phyloP scores from a whole-genome alignment of 2,329 filamentous ascomycete genomes.

The Talaromyces verruculosus region DNA sequence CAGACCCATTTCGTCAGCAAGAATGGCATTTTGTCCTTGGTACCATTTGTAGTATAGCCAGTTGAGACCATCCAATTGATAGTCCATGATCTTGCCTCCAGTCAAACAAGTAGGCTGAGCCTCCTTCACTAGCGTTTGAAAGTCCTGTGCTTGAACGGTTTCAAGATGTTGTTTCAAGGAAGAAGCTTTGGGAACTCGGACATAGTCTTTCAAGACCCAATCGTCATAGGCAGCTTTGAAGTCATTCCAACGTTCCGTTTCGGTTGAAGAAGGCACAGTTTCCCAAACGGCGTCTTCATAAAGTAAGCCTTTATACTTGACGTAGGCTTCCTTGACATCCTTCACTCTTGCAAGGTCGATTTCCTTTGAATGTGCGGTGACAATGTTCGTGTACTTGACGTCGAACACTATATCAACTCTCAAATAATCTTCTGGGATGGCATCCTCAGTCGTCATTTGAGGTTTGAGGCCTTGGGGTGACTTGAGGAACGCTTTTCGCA shows the following conservation, averaged over 20 bases:
- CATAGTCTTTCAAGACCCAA: constrained; percentile 76
- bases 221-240: constrained; percentile 84
- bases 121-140: constrained; percentile 66
- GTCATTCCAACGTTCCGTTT: constrained; percentile 68
- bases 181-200: constrained; percentile 56
- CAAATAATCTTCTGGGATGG: constrained; percentile 83
- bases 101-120: constrained; percentile 71
- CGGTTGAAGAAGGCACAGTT: constrained; percentile 64
- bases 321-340: constrained; percentile 70
- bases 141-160: constrained; percentile 64
- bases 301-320: constrained; percentile 89
- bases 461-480: constrained; percentile 62
- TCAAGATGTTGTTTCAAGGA: constrained; percentile 67
- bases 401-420: constrained; percentile 86
- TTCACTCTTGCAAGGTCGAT: constrained; percentile 70
- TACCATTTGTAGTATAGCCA: constrained; percentile 94
- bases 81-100: constrained; percentile 83
- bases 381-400: constrained; percentile 66
- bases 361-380: constrained; percentile 59
- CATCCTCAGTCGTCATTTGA: constrained; percentile 70
- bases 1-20: constrained; percentile 97
- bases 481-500: constrained; percentile 75
- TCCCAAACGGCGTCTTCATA: constrained; percentile 96
- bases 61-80: constrained; percentile 89
- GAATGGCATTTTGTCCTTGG: constrained; percentile 75